Evolutionary conservation across 805 yeast species (phyloP).

Genomic region (Myxozyma geophila): DNA sequence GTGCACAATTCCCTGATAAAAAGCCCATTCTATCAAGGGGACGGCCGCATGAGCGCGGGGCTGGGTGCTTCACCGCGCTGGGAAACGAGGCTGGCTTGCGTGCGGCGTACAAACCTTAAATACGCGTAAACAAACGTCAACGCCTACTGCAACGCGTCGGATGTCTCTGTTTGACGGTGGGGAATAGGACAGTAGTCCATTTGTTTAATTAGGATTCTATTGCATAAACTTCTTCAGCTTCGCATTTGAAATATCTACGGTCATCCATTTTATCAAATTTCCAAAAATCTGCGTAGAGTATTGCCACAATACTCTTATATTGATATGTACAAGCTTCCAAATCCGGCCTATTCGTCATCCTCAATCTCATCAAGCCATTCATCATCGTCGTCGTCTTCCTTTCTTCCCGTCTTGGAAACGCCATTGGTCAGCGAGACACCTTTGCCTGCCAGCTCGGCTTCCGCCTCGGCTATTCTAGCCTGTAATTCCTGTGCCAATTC

Average conservation of each 20-base stretch:
- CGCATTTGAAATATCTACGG: too few species aligned
- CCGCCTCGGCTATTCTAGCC: conserved; percentile 15
- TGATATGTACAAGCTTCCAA: background rate
- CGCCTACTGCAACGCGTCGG: background rate
- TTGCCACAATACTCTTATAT: background rate
- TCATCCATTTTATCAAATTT: too few species aligned
- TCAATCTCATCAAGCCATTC: conserved; percentile 33
- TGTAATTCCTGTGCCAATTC: conserved; percentile 18
- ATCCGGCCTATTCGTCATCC: conserved; percentile 13
- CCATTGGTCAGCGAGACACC: conserved; percentile 2
- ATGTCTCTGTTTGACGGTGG: background rate
- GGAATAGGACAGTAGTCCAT: background rate
- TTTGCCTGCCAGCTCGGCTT: conserved; percentile 12
- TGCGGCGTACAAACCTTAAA: conserved; percentile 18
- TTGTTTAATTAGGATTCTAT: background rate
- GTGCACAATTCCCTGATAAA: background rate
- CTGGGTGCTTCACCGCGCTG: background rate
- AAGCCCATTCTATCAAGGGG: background rate
- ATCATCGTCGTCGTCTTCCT: conserved; percentile 20
- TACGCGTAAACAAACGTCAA: background rate
- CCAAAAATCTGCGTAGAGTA: too few species aligned
- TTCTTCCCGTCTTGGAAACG: background rate
- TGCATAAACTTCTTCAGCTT: too few species aligned
- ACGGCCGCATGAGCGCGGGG: background rate
- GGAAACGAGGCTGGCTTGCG: conserved; percentile 8